Base-by-base conservation (phyloP, 352 stramenopile species). In the Phytophthora melonis region DNA sequence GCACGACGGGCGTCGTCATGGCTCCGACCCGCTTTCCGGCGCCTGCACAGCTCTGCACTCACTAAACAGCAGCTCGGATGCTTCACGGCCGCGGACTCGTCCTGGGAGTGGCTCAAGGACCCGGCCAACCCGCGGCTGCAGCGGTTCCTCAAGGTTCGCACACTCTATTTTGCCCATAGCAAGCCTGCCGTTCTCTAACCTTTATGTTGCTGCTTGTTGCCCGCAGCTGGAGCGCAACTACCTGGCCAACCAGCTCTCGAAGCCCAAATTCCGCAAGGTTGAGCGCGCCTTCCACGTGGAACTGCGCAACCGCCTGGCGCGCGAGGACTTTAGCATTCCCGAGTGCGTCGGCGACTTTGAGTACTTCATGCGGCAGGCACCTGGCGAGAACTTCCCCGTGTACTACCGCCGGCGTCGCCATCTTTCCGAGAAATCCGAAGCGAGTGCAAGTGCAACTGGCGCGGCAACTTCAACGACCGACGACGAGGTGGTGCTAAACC, bases 261-360 rank as follows among this genome's bases (percentile, higher is more conserved):
- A 89, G 68, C 81, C 81, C 9, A 78, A 81, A 10, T 93, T 93
- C 56, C 84, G 83, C 9, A 72, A 68, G 57, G 74, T 90, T 23
- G 87, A 94, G 72, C 82, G 87, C 21, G 64, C 86, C 19, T 78
- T 93, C 30, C 91, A 92, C 64, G 57, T 81, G 21, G 89, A 96
- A 50, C 81, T 96, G 53, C 84, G 82, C 0, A 80, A 88, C 19
- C 85, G 88, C 3, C 58, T 92, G 13, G 60, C 90, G 50, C 84
- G 86, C n/a, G 77, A 88, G 21, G 83, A 94, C 49, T 86, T 78
- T 36, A 86, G 81, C 50, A 81, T 95, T n/a, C 87, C 89, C 2
- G 89, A 96, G 64, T 81, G 81, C 61, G 92, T 96, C 52, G 88
- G 89, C 52, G 66, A 73, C 11, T 93, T 82, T 62, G 84, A 93